Conservation (phyloP, 192 early-diverging fungal genomes). For the Coemansia sp. region DNA sequence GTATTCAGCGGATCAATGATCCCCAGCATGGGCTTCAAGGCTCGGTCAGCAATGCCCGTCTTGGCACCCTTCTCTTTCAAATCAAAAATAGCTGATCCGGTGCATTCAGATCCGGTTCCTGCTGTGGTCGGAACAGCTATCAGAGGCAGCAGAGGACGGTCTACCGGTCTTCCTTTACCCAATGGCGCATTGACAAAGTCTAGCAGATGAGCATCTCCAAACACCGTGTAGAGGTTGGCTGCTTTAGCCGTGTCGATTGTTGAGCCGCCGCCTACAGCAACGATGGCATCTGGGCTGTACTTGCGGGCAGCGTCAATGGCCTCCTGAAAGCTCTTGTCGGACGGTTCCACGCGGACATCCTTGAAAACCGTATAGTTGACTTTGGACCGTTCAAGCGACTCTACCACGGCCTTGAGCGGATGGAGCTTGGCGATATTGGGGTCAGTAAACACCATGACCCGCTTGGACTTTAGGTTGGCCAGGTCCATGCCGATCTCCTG, state of each 20-base stretch:
- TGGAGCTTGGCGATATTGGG: constrained; percentile 69
- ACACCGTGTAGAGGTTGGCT: constrained; percentile 81
- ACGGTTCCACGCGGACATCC: constrained; percentile 79
- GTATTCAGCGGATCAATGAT: constrained; percentile 90
- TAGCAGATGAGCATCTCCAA: constrained; percentile 78
- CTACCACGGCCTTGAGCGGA: constrained; percentile 70
- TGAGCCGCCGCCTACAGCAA: constrained; percentile 89
- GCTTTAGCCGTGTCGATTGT: constrained; percentile 91
- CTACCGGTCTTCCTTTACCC: constrained; percentile 75
- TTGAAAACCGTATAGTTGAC: constrained; percentile 75
- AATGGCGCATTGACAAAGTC: constrained; percentile 94
- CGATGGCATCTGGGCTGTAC: constrained; percentile 76
- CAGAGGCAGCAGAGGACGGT: constrained; percentile 72
- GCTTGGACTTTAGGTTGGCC: constrained; percentile 72
- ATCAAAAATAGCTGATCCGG: constrained; percentile 93
- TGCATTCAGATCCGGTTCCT: constrained; percentile 85
- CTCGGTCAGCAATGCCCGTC: constrained; percentile 85
- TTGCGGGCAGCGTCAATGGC: constrained; percentile 77
- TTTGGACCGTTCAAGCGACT: constrained; percentile 67
- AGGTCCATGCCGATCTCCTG: constrained; percentile 83
- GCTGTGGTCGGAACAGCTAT: constrained; percentile 71
- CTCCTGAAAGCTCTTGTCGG: constrained; percentile 74
- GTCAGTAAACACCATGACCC: constrained; percentile 84
- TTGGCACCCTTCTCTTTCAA: constrained; percentile 78
- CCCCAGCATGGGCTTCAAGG: constrained; percentile 79